These are phyloP conservation scores for Dendrocalamus latiflorus DNA, from an alignment of 202 grass and related monocot species.

Conservation along the genomic window DNA sequence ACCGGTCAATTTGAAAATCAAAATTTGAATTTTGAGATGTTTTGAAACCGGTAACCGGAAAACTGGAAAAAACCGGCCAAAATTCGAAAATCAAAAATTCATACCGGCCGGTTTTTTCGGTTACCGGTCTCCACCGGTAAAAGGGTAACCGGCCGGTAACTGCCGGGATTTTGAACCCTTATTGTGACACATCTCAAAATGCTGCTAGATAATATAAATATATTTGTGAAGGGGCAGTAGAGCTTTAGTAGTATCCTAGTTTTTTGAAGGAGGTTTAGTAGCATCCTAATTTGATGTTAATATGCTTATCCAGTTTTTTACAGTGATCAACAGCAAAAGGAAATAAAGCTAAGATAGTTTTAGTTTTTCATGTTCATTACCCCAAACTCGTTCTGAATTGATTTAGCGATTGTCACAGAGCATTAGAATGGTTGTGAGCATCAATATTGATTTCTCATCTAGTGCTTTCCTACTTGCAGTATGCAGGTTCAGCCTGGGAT, in stretches of 20 bases:
- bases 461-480: slow-evolving; percentile 53
- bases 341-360: slow-evolving; percentile 19
- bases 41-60: too few relatives aligned
- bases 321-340: neutral
- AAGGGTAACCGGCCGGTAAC: too few relatives aligned
- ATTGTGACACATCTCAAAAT: neutral
- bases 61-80: too few relatives aligned
- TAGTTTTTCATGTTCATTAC: neutral
- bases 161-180: too few relatives aligned
- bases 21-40: too few relatives aligned
- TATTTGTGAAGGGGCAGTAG: neutral
- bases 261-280: neutral
- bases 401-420: neutral
- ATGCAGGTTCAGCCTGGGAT: slow-evolving; percentile 92
- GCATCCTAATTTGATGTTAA: neutral
- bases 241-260: neutral
- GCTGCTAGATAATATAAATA: slow-evolving; percentile 16
- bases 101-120: too few relatives aligned
- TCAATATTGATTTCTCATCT: slow-evolving; percentile 25
- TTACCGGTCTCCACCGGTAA: too few relatives aligned
- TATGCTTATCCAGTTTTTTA: slow-evolving; percentile 6
- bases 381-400: neutral
- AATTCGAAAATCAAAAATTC: too few relatives aligned
- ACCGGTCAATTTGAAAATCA: too few relatives aligned
- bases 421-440: neutral